Evolutionary conservation across 345 rosid species (phyloP).

Genomic region (Gossypium raimondii): DNA sequence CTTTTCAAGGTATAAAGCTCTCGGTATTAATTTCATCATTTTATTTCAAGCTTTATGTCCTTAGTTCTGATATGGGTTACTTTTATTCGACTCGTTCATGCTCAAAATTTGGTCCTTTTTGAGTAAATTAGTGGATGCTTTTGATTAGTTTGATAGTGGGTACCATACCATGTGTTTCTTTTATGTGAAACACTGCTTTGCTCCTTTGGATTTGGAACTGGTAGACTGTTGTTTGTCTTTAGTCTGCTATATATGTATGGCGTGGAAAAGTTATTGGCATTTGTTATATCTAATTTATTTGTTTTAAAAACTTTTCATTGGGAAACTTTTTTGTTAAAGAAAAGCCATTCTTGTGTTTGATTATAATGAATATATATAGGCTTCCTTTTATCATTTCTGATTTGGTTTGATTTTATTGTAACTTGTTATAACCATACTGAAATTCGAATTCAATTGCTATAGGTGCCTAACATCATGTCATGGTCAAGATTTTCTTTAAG

Average conservation of each 20-base stretch:
- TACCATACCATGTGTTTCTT: not conserved
- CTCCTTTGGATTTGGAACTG: not conserved
- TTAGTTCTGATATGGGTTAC: not conserved
- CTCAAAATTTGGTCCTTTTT: not conserved
- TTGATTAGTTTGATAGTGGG: not conserved
- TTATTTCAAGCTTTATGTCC: not conserved
- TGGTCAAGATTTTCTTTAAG: too few species aligned
- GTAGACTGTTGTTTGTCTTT: not conserved
- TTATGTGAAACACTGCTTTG: not conserved
- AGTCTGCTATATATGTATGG: too few species aligned
- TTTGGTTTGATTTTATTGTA: not conserved
- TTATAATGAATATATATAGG: too few species aligned
- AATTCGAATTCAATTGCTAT: not conserved
- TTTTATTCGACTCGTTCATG: not conserved
- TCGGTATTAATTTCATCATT: too few species aligned
- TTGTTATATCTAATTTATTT: too few species aligned
- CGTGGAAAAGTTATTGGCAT: too few species aligned
- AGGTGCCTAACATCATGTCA: too few species aligned
- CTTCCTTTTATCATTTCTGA: not conserved
- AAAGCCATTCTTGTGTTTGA: too few species aligned
- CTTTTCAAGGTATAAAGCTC: too few species aligned
- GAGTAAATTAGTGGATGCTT: not conserved
- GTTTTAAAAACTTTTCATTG: too few species aligned
- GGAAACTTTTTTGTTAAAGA: too few species aligned
- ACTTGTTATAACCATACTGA: not conserved